Percentiles rank a stretch among this genome's conserved stretches.
phyloP scores from a whole-genome alignment of 306 rosid species.

The Vicia sativa region DNA sequence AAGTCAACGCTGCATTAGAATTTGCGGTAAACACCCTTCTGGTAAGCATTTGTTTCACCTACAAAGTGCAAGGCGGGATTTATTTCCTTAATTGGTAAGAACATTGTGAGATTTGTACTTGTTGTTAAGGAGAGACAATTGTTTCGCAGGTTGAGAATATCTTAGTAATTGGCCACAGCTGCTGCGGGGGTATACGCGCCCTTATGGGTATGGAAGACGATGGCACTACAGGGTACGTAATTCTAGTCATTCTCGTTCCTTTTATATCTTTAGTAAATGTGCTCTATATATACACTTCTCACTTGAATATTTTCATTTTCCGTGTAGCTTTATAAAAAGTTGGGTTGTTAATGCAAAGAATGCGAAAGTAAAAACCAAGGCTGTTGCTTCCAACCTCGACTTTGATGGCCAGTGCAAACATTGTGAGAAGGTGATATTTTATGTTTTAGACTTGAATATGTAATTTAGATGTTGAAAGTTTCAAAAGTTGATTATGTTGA shows the following conservation, averaged over 20 bases:
- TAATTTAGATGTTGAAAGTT: slow-evolving; percentile 32
- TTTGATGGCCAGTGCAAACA: slow-evolving; percentile 86
- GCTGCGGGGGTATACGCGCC: slow-evolving; percentile 98
- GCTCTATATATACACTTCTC: slow-evolving; percentile 28
- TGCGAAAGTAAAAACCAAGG: slow-evolving; percentile 69
- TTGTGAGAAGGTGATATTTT: slow-evolving; percentile 79
- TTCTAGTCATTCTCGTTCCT: slow-evolving; percentile 34
- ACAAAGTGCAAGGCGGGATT: slow-evolving; percentile 15
- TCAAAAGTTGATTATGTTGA: slow-evolving; percentile 26
- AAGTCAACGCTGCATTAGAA: slow-evolving; percentile 92
- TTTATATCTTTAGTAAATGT: slow-evolving; percentile 7
- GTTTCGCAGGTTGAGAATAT: slow-evolving; percentile 77
- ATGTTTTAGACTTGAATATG: slow-evolving; percentile 18
- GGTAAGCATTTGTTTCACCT: slow-evolving; percentile 50
- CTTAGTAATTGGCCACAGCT: slow-evolving; percentile 91
- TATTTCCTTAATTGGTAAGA: slow-evolving; percentile 9
- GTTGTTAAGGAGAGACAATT: slow-evolving; percentile 2
- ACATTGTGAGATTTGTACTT: slow-evolving; percentile 6
- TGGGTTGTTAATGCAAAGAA: slow-evolving; percentile 86
- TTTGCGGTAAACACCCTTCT: slow-evolving; percentile 78
- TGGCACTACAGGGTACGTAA: slow-evolving; percentile 56
- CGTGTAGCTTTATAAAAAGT: slow-evolving; percentile 67
- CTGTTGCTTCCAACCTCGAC: slow-evolving; percentile 65
- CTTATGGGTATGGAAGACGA: slow-evolving; percentile 90
- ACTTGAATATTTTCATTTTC: slow-evolving; percentile 30